These are phyloP conservation scores for Coleophoma crateriformis DNA, from an alignment of 2,329 filamentous ascomycete species.

Conservation along the genomic window DNA sequence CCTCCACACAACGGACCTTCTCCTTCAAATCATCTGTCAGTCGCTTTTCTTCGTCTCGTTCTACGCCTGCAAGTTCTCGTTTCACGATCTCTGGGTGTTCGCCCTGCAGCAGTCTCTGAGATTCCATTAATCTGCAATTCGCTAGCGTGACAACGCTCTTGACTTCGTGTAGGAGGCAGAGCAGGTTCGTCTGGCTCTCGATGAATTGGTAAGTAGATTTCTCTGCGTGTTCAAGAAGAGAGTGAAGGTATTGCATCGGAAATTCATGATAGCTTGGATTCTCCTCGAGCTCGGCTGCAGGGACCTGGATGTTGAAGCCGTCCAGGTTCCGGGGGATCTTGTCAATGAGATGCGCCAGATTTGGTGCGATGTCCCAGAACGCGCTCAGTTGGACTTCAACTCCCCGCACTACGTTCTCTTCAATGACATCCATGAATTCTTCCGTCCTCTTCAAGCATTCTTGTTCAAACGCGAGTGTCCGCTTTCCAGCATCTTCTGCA, in stretches of 20 bases:
- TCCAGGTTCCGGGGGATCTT: conserved; percentile 61
- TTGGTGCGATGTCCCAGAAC: conserved; percentile 96
- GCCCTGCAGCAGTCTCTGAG: conserved; percentile 41
- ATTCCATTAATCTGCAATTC: conserved; percentile 61
- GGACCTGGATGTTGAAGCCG: conserved; percentile 69
- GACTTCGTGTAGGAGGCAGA: conserved; percentile 88
- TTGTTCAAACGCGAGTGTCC: conserved; percentile 64
- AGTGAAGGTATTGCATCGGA: conserved; percentile 87
- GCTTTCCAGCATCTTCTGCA: conserved; percentile 66
- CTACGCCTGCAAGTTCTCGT: conserved; percentile 47
- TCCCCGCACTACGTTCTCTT: conserved; percentile 78
- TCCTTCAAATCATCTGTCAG: conserved; percentile 88
- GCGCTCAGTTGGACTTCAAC: conserved; percentile 89
- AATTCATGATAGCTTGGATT: conserved; percentile 76
- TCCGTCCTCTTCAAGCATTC: conserved; percentile 69
- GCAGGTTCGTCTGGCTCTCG: conserved; percentile 84
- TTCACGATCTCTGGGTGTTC: conserved; percentile 33
- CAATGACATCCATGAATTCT: conserved; percentile 72
- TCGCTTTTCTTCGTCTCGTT: conserved; percentile 59
- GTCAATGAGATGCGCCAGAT: conserved; percentile 70
- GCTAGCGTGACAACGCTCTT: conserved; percentile 72
- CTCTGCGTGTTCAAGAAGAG: conserved; percentile 77
- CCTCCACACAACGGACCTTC: conserved; percentile 84
- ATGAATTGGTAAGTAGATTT: conserved; percentile 97
- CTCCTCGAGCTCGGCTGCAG: conserved; percentile 73